Evolutionary conservation across 352 stramenopile genomes (phyloP).

Genomic region (Hyaloperonospora arabidopsidis): DNA sequence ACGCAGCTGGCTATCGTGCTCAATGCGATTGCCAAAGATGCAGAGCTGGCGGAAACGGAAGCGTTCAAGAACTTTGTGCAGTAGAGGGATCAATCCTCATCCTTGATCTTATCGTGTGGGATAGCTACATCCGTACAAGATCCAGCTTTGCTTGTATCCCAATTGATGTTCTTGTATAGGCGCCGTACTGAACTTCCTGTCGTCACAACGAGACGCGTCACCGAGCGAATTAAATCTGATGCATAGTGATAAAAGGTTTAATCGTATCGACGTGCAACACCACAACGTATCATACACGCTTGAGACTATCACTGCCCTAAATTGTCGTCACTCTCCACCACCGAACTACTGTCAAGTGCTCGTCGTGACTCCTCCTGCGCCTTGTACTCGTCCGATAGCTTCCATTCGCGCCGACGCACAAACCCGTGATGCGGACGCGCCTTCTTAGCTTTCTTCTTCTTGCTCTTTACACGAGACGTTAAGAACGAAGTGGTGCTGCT

Average conservation of each 20-base stretch:
- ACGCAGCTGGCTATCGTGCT: conserved; percentile 52
- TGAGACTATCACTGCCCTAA: too few relatives aligned
- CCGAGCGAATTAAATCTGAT: too few relatives aligned
- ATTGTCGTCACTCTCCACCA: conserved; percentile 35
- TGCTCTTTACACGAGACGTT: conserved; percentile 25
- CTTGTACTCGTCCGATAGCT: conserved; percentile 55
- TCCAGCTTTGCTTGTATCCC: too few relatives aligned
- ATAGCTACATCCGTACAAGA: too few relatives aligned
- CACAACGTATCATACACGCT: too few relatives aligned
- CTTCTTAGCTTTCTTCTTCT: conserved; percentile 44
- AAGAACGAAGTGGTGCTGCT: conserved; percentile 25
- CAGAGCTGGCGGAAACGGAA: conserved; percentile 32
- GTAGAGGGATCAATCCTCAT: background rate
- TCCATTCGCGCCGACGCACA: conserved; percentile 66
- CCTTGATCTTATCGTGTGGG: too few relatives aligned
- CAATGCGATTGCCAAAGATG: conserved; percentile 55
- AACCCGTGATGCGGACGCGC: conserved; percentile 50
- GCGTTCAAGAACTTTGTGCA: conserved; percentile 56
- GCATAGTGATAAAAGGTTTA: too few relatives aligned
- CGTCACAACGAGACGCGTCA: too few relatives aligned
- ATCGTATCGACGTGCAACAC: too few relatives aligned
- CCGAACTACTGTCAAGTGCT: conserved; percentile 32
- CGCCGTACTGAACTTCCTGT: too few relatives aligned
- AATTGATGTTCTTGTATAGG: too few relatives aligned
- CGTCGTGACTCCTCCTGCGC: conserved; percentile 27